Base-by-base conservation (phyloP, 2,329 filamentous ascomycete genomes). In the Penicillium sp. region DNA sequence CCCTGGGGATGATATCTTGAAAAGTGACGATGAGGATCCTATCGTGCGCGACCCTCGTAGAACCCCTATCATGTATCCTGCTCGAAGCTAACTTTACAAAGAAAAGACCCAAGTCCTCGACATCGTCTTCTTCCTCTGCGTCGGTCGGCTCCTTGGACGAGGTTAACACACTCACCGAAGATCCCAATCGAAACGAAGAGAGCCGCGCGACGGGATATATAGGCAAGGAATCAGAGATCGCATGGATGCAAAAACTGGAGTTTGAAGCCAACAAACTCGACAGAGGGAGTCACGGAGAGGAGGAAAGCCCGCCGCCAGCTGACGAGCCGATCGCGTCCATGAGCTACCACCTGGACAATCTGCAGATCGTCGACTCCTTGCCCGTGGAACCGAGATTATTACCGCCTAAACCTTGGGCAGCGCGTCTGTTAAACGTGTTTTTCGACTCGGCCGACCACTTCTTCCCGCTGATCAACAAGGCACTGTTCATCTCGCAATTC, bases 391-490 rank as follows among this genome's bases (percentile, higher is more conserved):
- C 45, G 26, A 8, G 30, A 31, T 15, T 45, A 4, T 23, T 57
- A 8, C 64, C 64, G 6, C 56, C 58, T 1, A 52, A 21, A 29
- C 41, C 49, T 2, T 64, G 73, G 38, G 78, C 78, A 7, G 72
- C 78, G 54, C 67, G 70, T 35, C 70, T 80, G 15, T 69, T 80
- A 55, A 69, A 75, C 47, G 69, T 71, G 21, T 80, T 77, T 48
- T 74, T 80, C 52, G 63, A 69, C 6, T 71, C 71, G 7, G 70
- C 79, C 38, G 75, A 80, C 55, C 70, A 75, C 1, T 72, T 73
- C 8, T 80, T 80, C 54, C 78, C 79, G 1, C 73, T 81, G 31
- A 67, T 81, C 47, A 73, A 73, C 51, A 73, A 70, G 57, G 54
- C 69, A 3, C 71, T 74, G n/a, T 79, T 81, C 52, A 66, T 72